Conservation (phyloP, 768 basidiomycete species). For the Trametes punicea region DNA sequence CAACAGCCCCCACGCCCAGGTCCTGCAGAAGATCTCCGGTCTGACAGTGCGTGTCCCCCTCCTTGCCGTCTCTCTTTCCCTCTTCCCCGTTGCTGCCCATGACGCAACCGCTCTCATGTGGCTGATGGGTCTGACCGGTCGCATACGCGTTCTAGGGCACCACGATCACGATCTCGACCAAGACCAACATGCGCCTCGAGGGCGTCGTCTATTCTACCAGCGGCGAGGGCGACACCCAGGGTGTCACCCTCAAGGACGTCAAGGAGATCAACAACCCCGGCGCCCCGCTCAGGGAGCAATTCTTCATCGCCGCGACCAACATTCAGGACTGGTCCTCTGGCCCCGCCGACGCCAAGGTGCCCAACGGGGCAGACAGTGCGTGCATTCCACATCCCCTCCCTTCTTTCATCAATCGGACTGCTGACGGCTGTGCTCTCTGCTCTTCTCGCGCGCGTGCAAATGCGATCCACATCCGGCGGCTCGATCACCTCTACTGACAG, state of each 20-base stretch:
- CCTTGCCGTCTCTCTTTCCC: constrained; percentile 4
- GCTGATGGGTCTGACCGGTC: constrained; percentile 8
- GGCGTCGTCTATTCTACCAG: constrained; percentile 62
- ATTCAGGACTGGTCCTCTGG: constrained; percentile 74
- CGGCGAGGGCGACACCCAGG: constrained; percentile 63
- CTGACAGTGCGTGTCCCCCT: constrained; percentile 55
- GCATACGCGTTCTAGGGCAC: constrained; percentile 51
- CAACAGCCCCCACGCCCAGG: constrained; percentile 52
- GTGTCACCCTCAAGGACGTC: constrained; percentile 74
- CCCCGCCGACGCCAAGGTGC: constrained; percentile 59
- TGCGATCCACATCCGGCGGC: background rate
- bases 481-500: constrained; percentile 35
- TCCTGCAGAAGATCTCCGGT: constrained; percentile 63
- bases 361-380: constrained; percentile 62
- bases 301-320: constrained; percentile 69
- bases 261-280: constrained; percentile 68
- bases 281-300: constrained; percentile 62
- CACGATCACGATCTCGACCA: constrained; percentile 72
- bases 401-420: background rate
- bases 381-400: constrained; percentile 16
- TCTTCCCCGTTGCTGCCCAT: constrained; percentile 20
- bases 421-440: constrained; percentile 13
- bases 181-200: constrained; percentile 69
- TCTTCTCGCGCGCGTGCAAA: background rate
- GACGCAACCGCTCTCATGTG: constrained; percentile 3